These are phyloP conservation scores for Chalciporus piperatus DNA, from an alignment of 768 basidiomycete species.

Conservation along the genomic window DNA sequence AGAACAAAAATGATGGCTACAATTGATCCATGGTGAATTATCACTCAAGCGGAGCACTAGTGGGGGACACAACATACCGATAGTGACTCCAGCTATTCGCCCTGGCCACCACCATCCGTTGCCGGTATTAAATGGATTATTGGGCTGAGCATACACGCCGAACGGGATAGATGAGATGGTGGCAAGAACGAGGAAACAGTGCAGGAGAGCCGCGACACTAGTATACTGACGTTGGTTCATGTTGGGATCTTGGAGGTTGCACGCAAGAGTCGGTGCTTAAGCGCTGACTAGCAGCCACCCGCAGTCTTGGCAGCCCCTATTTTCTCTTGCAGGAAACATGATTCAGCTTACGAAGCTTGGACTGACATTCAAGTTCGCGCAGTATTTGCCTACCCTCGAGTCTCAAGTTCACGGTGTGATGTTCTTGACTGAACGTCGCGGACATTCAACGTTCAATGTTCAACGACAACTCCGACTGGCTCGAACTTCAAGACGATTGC, in stretches of 20 bases:
- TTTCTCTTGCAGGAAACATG: too few relatives aligned
- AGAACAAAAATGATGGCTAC: constrained; percentile 13
- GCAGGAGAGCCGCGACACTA: not conserved
- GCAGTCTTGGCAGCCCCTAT: too few relatives aligned
- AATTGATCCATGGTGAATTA: not conserved
- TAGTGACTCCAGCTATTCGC: constrained; percentile 23
- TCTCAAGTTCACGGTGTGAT: too few relatives aligned
- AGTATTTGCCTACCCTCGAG: too few relatives aligned
- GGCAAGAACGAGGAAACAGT: constrained; percentile 1
- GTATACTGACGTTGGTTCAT: not conserved
- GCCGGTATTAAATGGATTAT: not conserved
- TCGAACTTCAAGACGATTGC: too few relatives aligned
- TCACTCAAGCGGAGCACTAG: not conserved
- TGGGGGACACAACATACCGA: constrained; percentile 19
- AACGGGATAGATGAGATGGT: constrained; percentile 3
- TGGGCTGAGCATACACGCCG: constrained; percentile 13
- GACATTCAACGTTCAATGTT: too few relatives aligned
- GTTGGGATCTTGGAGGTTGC: not conserved
- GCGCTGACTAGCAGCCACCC: too few relatives aligned
- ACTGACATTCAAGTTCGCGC: too few relatives aligned
- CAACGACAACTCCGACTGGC: too few relatives aligned
- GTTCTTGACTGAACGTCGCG: too few relatives aligned
- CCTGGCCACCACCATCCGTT: constrained; percentile 22
- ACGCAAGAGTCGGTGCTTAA: too few relatives aligned
- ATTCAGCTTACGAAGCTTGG: too few relatives aligned